Evolutionary conservation across 1,284 basidiomycete species (phyloP).

Genomic region (Malassezia obtusa): DNA sequence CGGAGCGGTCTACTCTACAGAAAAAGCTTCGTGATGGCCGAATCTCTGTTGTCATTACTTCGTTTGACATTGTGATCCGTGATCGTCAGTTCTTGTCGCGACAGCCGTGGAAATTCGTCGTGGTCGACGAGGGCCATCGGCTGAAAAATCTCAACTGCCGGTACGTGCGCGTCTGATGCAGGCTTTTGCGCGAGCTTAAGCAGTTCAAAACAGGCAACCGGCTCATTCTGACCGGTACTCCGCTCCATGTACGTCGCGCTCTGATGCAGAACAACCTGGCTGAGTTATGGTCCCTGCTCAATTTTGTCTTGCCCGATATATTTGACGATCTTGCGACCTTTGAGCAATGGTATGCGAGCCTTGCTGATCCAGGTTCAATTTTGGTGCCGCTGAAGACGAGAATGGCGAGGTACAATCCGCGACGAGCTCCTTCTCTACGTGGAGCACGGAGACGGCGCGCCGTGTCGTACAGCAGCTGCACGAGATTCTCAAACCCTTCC

Average conservation of each 20-base stretch:
- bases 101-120: slow-evolving; percentile 62
- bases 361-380: slow-evolving; percentile 7
- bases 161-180: slow-evolving; percentile 11
- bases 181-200: slow-evolving; percentile 79
- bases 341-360: slow-evolving; percentile 62
- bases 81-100: slow-evolving; percentile 32
- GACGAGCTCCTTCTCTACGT: slow-evolving; percentile 39
- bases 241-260: slow-evolving; percentile 56
- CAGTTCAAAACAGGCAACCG: slow-evolving; percentile 72
- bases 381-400: slow-evolving; percentile 2
- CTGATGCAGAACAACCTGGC: slow-evolving; percentile 72
- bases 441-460: slow-evolving; percentile 54
- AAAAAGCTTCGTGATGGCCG: not conserved
- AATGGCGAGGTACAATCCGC: not conserved
- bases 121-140: slow-evolving; percentile 90
- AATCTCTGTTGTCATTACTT: slow-evolving; percentile 62
- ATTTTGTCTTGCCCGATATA: slow-evolving; percentile 60
- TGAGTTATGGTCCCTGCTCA: slow-evolving; percentile 87
- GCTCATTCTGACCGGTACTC: slow-evolving; percentile 87
- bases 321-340: slow-evolving; percentile 83
- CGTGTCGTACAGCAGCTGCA: slow-evolving; percentile 48
- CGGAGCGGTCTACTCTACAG: slow-evolving; percentile 67
- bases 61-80: slow-evolving; percentile 79
- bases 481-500: slow-evolving; percentile 43
- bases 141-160: slow-evolving; percentile 85